Base-by-base conservation (phyloP, 192 early-diverging fungal species). In the Coemansia sp. region DNA sequence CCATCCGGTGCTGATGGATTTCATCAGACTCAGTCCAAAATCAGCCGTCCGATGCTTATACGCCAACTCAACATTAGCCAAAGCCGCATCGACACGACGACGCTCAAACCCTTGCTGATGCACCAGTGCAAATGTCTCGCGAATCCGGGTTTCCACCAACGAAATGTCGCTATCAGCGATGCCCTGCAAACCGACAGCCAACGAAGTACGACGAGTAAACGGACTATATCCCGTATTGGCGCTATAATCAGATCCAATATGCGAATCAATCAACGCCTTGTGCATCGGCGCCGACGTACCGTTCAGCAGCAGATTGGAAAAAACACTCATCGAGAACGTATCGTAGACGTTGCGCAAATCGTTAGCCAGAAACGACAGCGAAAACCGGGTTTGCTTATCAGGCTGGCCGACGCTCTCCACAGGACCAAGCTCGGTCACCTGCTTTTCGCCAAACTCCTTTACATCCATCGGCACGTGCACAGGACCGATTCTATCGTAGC, bases 201-300 rank as follows among this genome's bases (percentile, higher is more conserved):
- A 69, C n/a, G 78, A 85, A 66, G 85, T 86, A 31, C 84, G 75
- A 52, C 72, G 70, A 18, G 67, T 72, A 36, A 56, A 89, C 32
- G 83, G 80, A 68, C 91, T 90, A 69, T 96, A 98, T n/a, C 96
- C 96, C 16, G 93, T 95, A 59, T 91, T 92, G 10, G 90, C 84
- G 55, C 89, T 89, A 80, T 94, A 98, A 57, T 96, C 96, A 0
- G 92, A 86, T 33, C 93, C 96, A 7, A 98, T 75, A 48, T 92
- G 89, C 54, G 91, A 86, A 65, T 96, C 94, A 51, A 98, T 96
- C 62, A 98, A 81, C 32, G 92, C 92, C 70, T 94, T 85, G 73
- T 96, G 93, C 93, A 98, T 94, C 14, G 96, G 96, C 20, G 93
- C 88, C 12, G 93, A 87, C 48, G 94, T 84, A 7, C 96, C 95